Conservation (phyloP, 495 filamentous ascomycete genomes). For the Podospora appendiculata region DNA sequence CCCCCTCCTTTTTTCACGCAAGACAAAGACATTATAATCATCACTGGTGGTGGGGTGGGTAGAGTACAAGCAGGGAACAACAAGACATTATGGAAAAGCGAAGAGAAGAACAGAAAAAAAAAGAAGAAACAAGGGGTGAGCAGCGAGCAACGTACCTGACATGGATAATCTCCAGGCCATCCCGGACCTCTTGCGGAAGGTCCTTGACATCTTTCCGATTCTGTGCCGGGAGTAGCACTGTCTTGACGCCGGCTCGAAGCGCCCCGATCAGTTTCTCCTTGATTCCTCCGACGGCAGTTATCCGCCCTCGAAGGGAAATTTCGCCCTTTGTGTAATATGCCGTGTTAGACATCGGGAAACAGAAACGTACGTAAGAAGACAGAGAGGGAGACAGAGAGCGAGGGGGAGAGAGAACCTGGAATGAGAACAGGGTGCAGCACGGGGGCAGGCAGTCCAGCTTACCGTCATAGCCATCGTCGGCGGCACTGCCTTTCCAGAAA, state of each 20-base stretch:
- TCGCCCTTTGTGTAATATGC: constrained; percentile 52
- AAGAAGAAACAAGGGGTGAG: not conserved
- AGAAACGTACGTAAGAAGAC: constrained; percentile 15
- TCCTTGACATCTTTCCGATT: constrained; percentile 94
- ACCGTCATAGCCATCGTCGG: constrained; percentile 92
- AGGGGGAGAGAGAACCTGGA: not conserved
- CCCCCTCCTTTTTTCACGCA: too few relatives aligned
- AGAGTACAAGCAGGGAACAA: too few relatives aligned
- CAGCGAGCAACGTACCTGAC: constrained; percentile 58
- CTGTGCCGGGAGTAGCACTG: constrained; percentile 76
- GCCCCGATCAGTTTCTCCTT: constrained; percentile 99
- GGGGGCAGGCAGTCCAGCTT: constrained; percentile 7
- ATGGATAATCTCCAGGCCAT: constrained; percentile 81
- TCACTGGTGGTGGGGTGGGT: too few relatives aligned
- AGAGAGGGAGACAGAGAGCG: too few relatives aligned
- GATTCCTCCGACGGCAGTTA: constrained; percentile 87
- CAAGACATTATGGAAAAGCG: not conserved
- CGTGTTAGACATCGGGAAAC: constrained; percentile 18
- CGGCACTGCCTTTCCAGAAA: constrained; percentile 80
- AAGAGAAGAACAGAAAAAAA: not conserved
- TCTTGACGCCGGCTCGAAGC: constrained; percentile 87
- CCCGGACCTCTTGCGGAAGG: constrained; percentile 80
- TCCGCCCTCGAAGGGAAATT: constrained; percentile 77
- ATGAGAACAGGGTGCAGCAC: too few relatives aligned
- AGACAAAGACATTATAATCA: too few relatives aligned